Conservation (phyloP, 495 filamentous ascomycete species). For the Penicillium turbatum region DNA sequence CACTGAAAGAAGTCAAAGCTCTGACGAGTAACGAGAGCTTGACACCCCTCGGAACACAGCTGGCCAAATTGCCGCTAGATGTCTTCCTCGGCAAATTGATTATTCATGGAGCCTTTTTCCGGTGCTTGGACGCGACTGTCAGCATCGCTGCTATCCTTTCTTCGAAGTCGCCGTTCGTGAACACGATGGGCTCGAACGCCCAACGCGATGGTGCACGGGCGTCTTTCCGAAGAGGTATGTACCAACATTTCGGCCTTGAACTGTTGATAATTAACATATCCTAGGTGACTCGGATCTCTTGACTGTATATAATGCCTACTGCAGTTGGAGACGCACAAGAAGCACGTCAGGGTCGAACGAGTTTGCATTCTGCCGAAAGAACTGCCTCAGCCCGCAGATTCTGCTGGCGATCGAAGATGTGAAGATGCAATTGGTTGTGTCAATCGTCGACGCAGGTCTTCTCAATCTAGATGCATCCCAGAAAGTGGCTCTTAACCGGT, state of each 20-base stretch:
- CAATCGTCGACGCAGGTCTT: conserved; percentile 77
- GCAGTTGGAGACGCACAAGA: conserved; percentile 77
- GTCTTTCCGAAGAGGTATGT: conserved; percentile 63
- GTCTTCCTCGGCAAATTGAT: conserved; percentile 93
- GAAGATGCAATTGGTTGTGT: conserved; percentile 81
- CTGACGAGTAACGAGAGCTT: conserved; percentile 76
- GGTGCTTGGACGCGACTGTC: conserved; percentile 82
- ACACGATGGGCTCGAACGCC: conserved; percentile 72
- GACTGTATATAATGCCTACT: conserved; percentile 90
- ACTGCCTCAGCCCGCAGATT: conserved; percentile 79
- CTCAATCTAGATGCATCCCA: conserved; percentile 68
- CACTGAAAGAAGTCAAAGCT: conserved; percentile 87
- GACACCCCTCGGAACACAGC: conserved; percentile 77
- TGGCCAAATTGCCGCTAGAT: conserved; percentile 85
- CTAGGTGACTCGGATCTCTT: conserved; percentile 83
- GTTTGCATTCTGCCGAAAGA: conserved; percentile 84
- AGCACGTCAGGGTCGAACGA: conserved; percentile 61
- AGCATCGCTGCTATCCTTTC: conserved; percentile 90
- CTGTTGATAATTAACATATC: conserved; percentile 10
- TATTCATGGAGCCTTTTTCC: conserved; percentile 75
- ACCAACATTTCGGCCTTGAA: background rate
- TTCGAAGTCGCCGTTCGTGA: conserved; percentile 89
- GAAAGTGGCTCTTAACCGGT: conserved; percentile 58
- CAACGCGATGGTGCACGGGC: conserved; percentile 74
- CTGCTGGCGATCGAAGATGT: conserved; percentile 89